A percentile compares a stretch with the other conserved stretches of the same genome.
Evolutionary conservation across 805 yeast species (phyloP).

Genomic region (Candida lessepsii): DNA sequence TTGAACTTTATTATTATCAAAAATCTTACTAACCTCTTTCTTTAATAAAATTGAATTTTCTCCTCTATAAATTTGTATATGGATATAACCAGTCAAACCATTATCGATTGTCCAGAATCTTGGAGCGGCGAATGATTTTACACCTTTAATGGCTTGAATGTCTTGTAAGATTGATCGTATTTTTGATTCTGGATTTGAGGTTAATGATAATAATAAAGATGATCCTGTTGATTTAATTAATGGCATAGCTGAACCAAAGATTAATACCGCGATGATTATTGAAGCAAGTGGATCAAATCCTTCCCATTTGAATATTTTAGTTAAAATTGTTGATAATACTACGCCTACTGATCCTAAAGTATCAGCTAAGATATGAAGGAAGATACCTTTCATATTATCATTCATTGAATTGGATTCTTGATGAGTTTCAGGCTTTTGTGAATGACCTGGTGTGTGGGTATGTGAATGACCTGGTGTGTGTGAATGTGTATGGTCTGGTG

Average conservation of each 20-base stretch:
- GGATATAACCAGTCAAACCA: conserved; percentile 63
- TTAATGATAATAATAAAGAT: conserved; percentile 64
- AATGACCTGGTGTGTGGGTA: neutral
- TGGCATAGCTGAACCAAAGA: conserved; percentile 81
- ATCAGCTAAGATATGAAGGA: conserved; percentile 90
- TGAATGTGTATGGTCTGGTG: conserved; percentile 1
- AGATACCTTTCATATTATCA: conserved; percentile 90
- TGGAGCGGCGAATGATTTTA: conserved; percentile 82
- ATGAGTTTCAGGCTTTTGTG: neutral
- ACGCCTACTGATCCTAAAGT: conserved; percentile 97
- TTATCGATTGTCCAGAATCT: conserved; percentile 74
- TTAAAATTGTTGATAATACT: conserved; percentile 80
- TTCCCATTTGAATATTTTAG: conserved; percentile 62
- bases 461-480: conserved; percentile 9
- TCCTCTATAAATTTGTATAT: conserved; percentile 68
- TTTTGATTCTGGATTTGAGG: conserved; percentile 55
- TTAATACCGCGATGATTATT: conserved; percentile 75
- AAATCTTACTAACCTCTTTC: conserved; percentile 56
- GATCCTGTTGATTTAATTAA: conserved; percentile 77
- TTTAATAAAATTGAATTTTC: conserved; percentile 63
- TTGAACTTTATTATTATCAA: conserved; percentile 49
- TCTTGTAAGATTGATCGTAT: conserved; percentile 68
- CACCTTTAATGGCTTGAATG: conserved; percentile 69
- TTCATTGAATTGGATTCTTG: conserved; percentile 31
- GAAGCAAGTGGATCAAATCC: conserved; percentile 95